Evolutionary conservation across 2,329 filamentous ascomycete species (phyloP).

Genomic region (Hysterium pulicare): DNA sequence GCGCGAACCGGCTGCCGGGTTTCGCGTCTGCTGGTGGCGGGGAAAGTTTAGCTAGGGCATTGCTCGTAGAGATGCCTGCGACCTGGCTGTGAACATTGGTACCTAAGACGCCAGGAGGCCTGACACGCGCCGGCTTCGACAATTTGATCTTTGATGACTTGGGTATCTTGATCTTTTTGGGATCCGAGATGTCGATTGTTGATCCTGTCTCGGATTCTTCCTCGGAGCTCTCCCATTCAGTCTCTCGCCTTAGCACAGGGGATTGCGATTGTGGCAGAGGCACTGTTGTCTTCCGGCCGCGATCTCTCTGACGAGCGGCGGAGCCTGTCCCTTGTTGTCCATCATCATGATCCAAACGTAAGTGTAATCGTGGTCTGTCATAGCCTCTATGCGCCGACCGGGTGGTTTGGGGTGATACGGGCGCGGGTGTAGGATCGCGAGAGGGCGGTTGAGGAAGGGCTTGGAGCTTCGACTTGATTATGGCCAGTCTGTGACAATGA

Average conservation of each 20-base stretch:
- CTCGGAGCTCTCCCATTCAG: conserved; percentile 13
- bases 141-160: conserved; percentile 41
- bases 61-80: conserved; percentile 59
- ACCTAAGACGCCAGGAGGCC: conserved; percentile 45
- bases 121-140: conserved; percentile 41
- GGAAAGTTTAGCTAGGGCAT: conserved; percentile 56
- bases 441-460: conserved; percentile 59
- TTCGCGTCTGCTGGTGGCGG: conserved; percentile 59
- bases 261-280: conserved; percentile 7
- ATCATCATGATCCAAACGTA: conserved; percentile 20
- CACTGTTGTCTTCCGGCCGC: conserved; percentile 9
- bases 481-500: conserved; percentile 55
- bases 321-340: conserved; percentile 18
- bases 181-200: conserved; percentile 12
- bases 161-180: conserved; percentile 13
- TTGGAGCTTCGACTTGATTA: conserved; percentile 60
- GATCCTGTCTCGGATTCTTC: conserved; percentile 17
- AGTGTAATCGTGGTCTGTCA: conserved; percentile 25
- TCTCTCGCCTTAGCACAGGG: background rate
- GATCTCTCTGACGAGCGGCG: conserved; percentile 19
- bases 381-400: conserved; percentile 31
- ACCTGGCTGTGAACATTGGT: conserved; percentile 54
- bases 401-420: conserved; percentile 42
- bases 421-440: conserved; percentile 56
- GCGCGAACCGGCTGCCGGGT: conserved; percentile 58